These are phyloP conservation scores for Lepidium aucheri DNA, from an alignment of 345 rosid species.

Conservation along the genomic window DNA sequence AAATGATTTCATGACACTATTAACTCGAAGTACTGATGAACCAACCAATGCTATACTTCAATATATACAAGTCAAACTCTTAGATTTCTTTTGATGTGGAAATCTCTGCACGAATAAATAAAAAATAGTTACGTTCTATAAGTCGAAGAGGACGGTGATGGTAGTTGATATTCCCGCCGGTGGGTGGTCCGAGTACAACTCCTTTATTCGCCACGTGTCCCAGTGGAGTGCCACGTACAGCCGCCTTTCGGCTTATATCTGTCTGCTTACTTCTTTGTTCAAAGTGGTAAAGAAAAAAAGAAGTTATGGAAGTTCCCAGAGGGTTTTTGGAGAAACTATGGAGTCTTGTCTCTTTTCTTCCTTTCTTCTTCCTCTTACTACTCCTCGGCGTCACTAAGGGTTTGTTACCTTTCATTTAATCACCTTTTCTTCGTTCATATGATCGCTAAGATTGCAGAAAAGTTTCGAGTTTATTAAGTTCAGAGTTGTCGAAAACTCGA, in stretches of 20 bases:
- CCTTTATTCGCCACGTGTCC: not conserved
- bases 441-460: not conserved
- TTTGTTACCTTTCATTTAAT: not conserved
- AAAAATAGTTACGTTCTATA: no score
- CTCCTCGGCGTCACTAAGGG: conserved; percentile 42
- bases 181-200: not conserved
- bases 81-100: not conserved
- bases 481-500: not conserved
- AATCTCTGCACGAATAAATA: not conserved
- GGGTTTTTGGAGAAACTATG: conserved; percentile 56
- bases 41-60: not conserved
- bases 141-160: not conserved
- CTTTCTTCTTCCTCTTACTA: conserved; percentile 56
- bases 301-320: conserved; percentile 51
- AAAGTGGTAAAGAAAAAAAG: not conserved
- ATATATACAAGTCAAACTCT: not conserved
- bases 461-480: not conserved
- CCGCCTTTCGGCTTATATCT: conserved; percentile 11
- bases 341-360: conserved; percentile 64
- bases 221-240: conserved; percentile 10
- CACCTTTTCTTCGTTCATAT: not conserved
- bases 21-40: not conserved
- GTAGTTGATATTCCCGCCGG: not conserved
- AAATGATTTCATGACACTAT: not conserved
- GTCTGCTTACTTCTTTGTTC: not conserved